Evolutionary conservation across 345 rosid species (phyloP).

Genomic region (Nephelium lappaceum): DNA sequence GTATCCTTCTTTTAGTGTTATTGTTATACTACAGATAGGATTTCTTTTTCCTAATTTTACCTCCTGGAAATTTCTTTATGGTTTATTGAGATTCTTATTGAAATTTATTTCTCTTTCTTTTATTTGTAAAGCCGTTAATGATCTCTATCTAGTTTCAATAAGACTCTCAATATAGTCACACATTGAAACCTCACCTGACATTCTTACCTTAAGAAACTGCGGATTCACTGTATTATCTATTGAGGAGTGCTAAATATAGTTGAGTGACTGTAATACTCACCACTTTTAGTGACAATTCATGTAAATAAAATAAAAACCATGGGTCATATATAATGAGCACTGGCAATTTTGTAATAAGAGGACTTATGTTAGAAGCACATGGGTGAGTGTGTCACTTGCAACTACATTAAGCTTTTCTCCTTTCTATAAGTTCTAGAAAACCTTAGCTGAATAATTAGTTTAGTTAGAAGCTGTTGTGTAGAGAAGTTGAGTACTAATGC

Average conservation of each 20-base stretch:
- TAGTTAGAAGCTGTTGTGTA: background rate
- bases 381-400: background rate
- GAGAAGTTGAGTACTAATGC: background rate
- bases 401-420: background rate
- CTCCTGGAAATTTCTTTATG: background rate
- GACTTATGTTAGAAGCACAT: background rate
- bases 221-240: background rate
- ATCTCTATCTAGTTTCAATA: background rate
- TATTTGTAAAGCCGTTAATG: background rate
- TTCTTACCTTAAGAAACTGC: background rate
- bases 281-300: no score
- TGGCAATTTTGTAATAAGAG: background rate
- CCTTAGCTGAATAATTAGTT: conserved; percentile 6
- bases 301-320: background rate
- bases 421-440: background rate
- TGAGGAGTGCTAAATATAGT: background rate
- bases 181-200: background rate
- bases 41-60: background rate
- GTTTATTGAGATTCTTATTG: background rate
- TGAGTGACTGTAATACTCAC: background rate
- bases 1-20: background rate
- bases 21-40: background rate
- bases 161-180: background rate
- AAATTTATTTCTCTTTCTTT: background rate
- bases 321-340: background rate